Conservation (phyloP, 768 basidiomycete species). For the Polyporus arcularius region DNA sequence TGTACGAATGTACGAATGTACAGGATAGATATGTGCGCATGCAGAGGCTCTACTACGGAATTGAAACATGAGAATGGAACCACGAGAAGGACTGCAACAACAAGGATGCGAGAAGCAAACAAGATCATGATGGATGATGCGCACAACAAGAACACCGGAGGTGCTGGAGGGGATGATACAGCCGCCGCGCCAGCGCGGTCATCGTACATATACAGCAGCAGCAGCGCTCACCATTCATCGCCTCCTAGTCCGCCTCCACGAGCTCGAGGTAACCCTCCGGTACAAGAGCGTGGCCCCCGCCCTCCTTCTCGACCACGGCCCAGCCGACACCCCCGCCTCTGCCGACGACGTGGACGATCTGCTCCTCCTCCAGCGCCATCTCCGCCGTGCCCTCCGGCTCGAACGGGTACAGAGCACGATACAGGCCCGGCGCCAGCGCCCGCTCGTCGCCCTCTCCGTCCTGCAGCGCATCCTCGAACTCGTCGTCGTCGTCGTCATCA, state of each 20-base stretch:
- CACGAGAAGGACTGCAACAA: not conserved
- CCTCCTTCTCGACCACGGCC: slow-evolving; percentile 65
- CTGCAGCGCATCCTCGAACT: slow-evolving; percentile 29
- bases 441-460: slow-evolving; percentile 26
- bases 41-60: slow-evolving; percentile 5
- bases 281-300: slow-evolving; percentile 65
- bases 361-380: slow-evolving; percentile 78
- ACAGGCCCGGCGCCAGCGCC: slow-evolving; percentile 65
- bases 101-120: not conserved
- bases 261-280: slow-evolving; percentile 77
- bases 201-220: slow-evolving; percentile 7
- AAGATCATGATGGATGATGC: slow-evolving; percentile 11
- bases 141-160: not conserved
- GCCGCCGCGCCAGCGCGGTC: slow-evolving; percentile 19
- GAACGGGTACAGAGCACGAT: slow-evolving; percentile 78
- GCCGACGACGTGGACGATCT: slow-evolving; percentile 72
- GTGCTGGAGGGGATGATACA: slow-evolving; percentile 7
- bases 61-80: not conserved
- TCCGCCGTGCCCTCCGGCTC: slow-evolving; percentile 81
- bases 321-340: slow-evolving; percentile 79
- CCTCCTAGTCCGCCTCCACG: slow-evolving; percentile 40
- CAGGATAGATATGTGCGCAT: slow-evolving; percentile 18
- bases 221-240: not conserved
- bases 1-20: slow-evolving; percentile 3
- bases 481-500: slow-evolving; percentile 26